Percentiles rank a stretch among this genome's conserved stretches.
These are phyloP conservation scores for Tetrahymena borealis DNA, from an alignment of 73 alveolate genomes.

Conservation along the genomic window DNA sequence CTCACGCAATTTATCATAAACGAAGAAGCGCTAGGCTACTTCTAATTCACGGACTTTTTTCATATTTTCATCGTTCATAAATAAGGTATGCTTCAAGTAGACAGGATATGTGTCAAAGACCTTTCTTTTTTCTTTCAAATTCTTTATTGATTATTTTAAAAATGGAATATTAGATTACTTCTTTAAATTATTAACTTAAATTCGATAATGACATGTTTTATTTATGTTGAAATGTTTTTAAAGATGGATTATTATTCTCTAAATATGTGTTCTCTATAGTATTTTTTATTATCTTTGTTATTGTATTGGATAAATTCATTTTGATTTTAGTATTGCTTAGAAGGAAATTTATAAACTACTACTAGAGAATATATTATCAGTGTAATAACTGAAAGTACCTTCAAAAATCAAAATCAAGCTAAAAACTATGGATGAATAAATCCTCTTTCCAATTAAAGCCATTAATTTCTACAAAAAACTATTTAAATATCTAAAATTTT, in stretches of 20 bases:
- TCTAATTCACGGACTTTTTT: constrained; percentile 27
- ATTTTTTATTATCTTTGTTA: background rate
- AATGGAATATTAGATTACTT: constrained; percentile 6
- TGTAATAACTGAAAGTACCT: background rate
- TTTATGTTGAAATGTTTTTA: too few relatives aligned
- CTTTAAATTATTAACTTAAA: too few relatives aligned
- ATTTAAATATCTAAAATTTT: background rate
- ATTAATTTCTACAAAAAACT: background rate
- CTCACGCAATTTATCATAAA: constrained; percentile 39
- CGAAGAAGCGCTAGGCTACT: constrained; percentile 41
- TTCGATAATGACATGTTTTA: too few relatives aligned
- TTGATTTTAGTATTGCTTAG: too few relatives aligned
- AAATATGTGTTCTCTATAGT: too few relatives aligned
- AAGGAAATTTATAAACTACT: background rate
- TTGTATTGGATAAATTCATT: background rate
- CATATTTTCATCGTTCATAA: constrained; percentile 41
- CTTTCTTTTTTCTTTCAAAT: constrained; percentile 27
- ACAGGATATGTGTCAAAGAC: constrained; percentile 38
- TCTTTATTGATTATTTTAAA: constrained; percentile 17
- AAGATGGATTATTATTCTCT: too few relatives aligned
- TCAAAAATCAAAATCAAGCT: background rate
- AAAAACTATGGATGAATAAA: background rate
- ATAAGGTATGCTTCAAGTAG: constrained; percentile 26
- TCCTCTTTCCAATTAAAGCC: background rate
- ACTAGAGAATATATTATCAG: background rate